These are phyloP conservation scores for Boechera stricta DNA, from an alignment of 345 rosid genomes.

Conservation along the genomic window DNA sequence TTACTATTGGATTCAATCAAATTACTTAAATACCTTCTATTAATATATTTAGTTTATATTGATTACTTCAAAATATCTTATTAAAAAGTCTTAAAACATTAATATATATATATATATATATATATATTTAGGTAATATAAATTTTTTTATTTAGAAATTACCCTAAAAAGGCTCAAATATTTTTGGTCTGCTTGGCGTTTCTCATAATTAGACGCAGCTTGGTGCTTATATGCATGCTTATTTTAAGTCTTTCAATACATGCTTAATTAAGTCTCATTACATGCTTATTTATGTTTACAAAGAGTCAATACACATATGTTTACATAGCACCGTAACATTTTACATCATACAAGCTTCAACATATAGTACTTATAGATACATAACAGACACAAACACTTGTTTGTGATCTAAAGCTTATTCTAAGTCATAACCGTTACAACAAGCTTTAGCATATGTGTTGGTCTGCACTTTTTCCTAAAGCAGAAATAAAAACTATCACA, in stretches of 20 bases:
- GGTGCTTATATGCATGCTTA: neutral
- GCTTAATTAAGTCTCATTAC: too few relatives aligned
- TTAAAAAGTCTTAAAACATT: neutral
- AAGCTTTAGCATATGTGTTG: conserved; percentile 42
- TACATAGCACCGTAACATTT: conserved; percentile 14
- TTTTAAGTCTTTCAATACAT: neutral
- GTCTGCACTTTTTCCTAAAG: conserved; percentile 28
- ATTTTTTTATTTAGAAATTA: neutral
- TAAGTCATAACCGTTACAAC: conserved; percentile 26
- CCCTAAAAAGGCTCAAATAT: neutral
- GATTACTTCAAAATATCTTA: neutral
- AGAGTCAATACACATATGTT: conserved; percentile 11
- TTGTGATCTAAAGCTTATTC: conserved; percentile 38
- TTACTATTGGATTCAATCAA: neutral
- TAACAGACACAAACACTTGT: conserved; percentile 39
- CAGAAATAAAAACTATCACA: conserved; percentile 16
- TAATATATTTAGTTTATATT: neutral
- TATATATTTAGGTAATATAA: neutral
- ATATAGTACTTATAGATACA: conserved; percentile 22
- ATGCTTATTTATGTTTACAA: conserved; percentile 8
- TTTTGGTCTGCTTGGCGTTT: neutral
- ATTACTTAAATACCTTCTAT: neutral
- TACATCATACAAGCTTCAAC: conserved; percentile 27
- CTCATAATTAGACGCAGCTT: neutral
- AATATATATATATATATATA: neutral